Base-by-base conservation (phyloP, 345 rosid genomes). In the Abelmoschus esculentus region DNA sequence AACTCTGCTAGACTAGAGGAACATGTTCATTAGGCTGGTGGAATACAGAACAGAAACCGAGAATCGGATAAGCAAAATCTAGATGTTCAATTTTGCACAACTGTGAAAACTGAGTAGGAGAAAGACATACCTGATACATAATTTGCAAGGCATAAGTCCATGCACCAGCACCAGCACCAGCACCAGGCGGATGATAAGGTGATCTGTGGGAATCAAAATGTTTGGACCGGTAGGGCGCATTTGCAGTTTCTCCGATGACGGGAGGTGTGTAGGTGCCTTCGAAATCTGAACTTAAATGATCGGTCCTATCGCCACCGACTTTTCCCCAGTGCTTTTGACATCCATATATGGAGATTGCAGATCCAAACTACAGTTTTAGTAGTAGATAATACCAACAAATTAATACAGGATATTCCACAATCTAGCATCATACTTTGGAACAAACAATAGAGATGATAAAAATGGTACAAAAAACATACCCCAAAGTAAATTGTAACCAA, bases 401-500 rank as follows among this genome's bases (percentile, higher is more conserved):
- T 12, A 66, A 18, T 6, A 62, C 66, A 61, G 0, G 58, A 54
- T 17, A 58, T 72, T 49, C 70, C 57, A 49, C 13, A 46, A 42
- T 55, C 19, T 61, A 0, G 38, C 46, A 10, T 31, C 68, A 34
- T 19, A 31, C 36, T 13, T 69, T 19, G 50, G 47, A 55, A 57
- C 71, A 52, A 42, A 6, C 32, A 14, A 63, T 60, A 42, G 54
- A 53, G 14, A 58, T 76, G 62, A 58, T 0, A 70, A 75, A 73
- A 57, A 67, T 69, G 42, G 54, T 13, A 59, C 64, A 70, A 75
- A 72, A 34, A n/a, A 11, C 67, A 62, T 89, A 93, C 98, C 92
- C 89, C 96, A 36, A 91, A 93, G 78, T 87, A 93, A 69, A 87
- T 63, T 57, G 96, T 93, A 70, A 89, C 90, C 81, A 93, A 75